These are phyloP conservation scores for Zygoascus sp. DNA, from an alignment of 1,139 yeast genomes.

Conservation along the genomic window DNA sequence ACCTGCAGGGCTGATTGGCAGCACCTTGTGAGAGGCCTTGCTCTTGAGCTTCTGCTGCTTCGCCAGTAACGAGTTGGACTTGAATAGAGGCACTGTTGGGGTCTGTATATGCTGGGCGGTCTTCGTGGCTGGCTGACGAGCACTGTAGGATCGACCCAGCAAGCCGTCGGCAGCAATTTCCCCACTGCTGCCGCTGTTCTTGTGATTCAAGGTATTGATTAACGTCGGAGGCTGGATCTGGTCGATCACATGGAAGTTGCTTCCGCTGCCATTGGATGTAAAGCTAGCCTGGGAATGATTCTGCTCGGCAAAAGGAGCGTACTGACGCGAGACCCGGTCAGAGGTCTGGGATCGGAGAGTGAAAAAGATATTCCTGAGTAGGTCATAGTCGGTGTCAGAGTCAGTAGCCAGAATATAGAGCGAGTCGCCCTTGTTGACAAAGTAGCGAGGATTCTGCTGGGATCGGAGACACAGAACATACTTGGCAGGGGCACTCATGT, in stretches of 20 bases:
- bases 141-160: constrained; percentile 12
- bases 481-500: constrained; percentile 21
- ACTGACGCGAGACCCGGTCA: constrained; percentile 16
- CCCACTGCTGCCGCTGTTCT: background rate
- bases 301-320: constrained; percentile 2
- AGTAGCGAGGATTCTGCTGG: constrained; percentile 27
- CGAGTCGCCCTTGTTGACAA: constrained; percentile 24
- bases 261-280: background rate
- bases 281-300: background rate
- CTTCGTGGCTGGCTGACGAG: background rate
- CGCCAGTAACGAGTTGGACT: constrained; percentile 19
- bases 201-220: background rate
- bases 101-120: constrained; percentile 5
- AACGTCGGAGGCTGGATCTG: background rate
- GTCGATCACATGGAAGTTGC: constrained; percentile 9
- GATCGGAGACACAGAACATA: constrained; percentile 28
- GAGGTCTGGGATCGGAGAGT: constrained; percentile 27
- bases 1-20: constrained; percentile 8
- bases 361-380: constrained; percentile 30
- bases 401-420: constrained; percentile 27
- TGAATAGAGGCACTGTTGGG: constrained; percentile 9
- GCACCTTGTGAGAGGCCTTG: constrained; percentile 1
- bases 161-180: constrained; percentile 8
- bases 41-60: constrained; percentile 10
- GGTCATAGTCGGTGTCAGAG: constrained; percentile 26